Conservation (phyloP, 2,329 filamentous ascomycete genomes). For the Ambrosiella xylebori region DNA sequence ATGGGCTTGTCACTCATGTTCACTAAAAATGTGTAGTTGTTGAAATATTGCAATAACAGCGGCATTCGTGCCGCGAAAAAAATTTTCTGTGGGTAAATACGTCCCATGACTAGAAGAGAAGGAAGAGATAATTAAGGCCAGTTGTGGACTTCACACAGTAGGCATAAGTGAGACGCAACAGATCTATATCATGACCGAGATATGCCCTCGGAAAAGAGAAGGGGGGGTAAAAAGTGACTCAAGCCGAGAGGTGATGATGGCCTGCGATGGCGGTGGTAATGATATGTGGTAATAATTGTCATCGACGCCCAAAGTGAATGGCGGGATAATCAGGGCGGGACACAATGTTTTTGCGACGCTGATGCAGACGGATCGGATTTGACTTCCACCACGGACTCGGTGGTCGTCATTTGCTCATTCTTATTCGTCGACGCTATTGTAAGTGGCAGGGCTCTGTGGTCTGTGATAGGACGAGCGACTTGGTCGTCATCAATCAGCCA, state of each 20-base stretch:
- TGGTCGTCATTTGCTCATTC: not conserved
- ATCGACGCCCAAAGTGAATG: not conserved
- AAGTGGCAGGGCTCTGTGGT: conserved; percentile 7
- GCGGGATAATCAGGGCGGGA: not conserved
- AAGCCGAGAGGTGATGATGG: too few species aligned
- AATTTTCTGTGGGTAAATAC: not conserved
- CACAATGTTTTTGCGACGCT: not conserved
- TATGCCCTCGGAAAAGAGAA: too few species aligned
- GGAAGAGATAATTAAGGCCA: not conserved
- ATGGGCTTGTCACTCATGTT: not conserved
- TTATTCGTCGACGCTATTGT: conserved; percentile 4
- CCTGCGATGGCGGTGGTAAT: too few species aligned
- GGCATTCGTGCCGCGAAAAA: not conserved
- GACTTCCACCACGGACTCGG: not conserved
- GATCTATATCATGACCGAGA: too few species aligned
- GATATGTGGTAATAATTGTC: not conserved
- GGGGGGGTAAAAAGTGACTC: too few species aligned
- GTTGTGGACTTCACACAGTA: too few species aligned
- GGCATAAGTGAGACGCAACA: too few species aligned
- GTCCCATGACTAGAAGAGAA: not conserved
- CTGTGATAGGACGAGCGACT: conserved; percentile 11
- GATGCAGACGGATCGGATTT: not conserved
- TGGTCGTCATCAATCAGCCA: conserved; percentile 18
- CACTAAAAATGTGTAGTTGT: not conserved
- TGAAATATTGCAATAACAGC: not conserved